phyloP scores from a whole-genome alignment of 495 filamentous ascomycete species.

The Aspergillus haitiensis region DNA sequence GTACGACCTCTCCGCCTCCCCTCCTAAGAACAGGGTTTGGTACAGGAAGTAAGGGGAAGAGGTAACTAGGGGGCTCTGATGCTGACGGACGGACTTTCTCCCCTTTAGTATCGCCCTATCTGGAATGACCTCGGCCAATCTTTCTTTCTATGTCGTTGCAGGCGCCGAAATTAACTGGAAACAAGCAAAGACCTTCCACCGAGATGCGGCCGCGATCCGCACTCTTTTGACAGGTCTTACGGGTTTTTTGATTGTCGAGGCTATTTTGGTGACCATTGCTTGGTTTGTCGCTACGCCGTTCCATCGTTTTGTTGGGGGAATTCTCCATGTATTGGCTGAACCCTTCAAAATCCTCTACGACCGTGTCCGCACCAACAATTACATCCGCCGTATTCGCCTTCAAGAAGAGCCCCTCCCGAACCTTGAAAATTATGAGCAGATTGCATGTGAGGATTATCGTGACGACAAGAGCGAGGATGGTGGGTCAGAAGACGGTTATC shows the following conservation, averaged over 20 bases:
- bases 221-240: conserved; percentile 42
- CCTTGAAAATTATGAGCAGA: conserved; percentile 35
- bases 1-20: conserved; percentile 23
- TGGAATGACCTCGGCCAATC: conserved; percentile 39
- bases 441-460: conserved; percentile 31
- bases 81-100: background rate
- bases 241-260: conserved; percentile 38
- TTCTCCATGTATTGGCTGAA: conserved; percentile 35
- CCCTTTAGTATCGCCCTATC: conserved; percentile 33
- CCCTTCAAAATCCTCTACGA: conserved; percentile 29
- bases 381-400: conserved; percentile 13
- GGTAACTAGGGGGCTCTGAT: background rate
- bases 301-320: conserved; percentile 30
- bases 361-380: conserved; percentile 16
- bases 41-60: no score
- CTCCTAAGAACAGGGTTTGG: background rate
- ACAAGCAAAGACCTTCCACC: conserved; percentile 36
- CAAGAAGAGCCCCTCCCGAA: conserved; percentile 27
- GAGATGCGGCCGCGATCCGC: conserved; percentile 38
- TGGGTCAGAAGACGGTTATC: conserved; percentile 21
- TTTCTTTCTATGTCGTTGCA: conserved; percentile 38
- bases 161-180: conserved; percentile 46
- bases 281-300: conserved; percentile 28
- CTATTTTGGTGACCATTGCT: conserved; percentile 25
- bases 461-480: conserved; percentile 34